A percentile compares a stretch with the other conserved stretches of the same genome.
Conservation (phyloP, 169 alveolate species). For the Eimeria praecox region DNA sequence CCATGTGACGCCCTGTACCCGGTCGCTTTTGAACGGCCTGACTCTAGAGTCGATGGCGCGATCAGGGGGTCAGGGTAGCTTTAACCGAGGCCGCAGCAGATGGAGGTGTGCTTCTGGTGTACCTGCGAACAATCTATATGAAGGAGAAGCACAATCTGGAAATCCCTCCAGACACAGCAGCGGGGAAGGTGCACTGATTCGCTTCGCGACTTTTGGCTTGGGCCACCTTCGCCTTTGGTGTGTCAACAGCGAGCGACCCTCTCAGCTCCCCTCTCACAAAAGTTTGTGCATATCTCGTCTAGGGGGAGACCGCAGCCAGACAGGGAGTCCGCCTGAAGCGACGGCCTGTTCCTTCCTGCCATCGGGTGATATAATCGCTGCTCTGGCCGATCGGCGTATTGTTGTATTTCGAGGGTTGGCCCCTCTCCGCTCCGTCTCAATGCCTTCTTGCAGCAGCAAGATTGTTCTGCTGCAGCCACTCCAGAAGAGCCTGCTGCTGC, state of each 20-base stretch:
- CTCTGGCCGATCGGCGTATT: conserved; percentile 63
- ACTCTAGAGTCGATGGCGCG: not conserved
- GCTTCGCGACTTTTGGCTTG: conserved; percentile 71
- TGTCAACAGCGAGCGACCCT: conserved; percentile 37
- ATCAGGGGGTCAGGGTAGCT: not conserved
- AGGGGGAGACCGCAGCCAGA: not conserved
- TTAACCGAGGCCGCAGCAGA: conserved; percentile 18
- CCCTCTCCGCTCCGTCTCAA: conserved; percentile 58
- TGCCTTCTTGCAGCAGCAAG: conserved; percentile 53
- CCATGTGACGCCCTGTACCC: conserved; percentile 35
- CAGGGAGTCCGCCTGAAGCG: conserved; percentile 35
- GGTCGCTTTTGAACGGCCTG: conserved; percentile 39
- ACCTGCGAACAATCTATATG: not conserved
- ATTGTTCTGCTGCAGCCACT: conserved; percentile 46
- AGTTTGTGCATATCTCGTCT: conserved; percentile 13
- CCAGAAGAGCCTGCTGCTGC: conserved; percentile 57
- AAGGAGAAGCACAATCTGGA: not conserved
- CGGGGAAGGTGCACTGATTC: not conserved
- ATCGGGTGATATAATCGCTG: conserved; percentile 66
- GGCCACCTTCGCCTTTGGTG: conserved; percentile 76
- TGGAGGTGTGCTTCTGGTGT: not conserved
- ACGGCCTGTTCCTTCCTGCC: conserved; percentile 70
- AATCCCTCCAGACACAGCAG: not conserved
- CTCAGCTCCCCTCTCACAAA: conserved; percentile 10
- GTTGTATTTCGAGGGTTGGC: conserved; percentile 59